Percentiles rank a stretch among this genome's conserved stretches.
phyloP scores from a whole-genome alignment of 768 basidiomycete species.

The Macrolepiota dolichaula region DNA sequence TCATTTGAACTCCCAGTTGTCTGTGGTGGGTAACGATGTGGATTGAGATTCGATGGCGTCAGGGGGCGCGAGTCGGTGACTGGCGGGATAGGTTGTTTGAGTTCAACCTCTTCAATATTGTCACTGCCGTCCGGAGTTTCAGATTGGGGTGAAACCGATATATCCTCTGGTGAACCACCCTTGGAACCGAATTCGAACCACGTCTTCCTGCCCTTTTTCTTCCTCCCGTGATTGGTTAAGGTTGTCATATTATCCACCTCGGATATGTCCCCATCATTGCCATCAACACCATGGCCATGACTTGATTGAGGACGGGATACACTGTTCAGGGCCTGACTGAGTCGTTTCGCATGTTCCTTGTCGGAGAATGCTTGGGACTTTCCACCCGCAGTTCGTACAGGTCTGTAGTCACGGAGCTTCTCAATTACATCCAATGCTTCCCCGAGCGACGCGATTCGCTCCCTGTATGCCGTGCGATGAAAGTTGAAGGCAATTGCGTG shows the following conservation, averaged over 20 bases:
- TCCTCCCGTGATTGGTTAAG: conserved; percentile 16
- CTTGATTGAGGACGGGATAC: conserved; percentile 17
- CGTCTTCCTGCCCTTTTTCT: conserved; percentile 13
- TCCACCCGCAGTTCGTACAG: conserved; percentile 30
- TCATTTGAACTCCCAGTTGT: background rate
- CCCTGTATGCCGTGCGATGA: conserved; percentile 73
- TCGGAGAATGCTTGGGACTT: conserved; percentile 32
- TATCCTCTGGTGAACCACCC: background rate
- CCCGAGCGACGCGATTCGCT: conserved; percentile 60
- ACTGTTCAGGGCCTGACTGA: conserved; percentile 27
- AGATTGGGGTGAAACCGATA: background rate
- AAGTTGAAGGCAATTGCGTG: conserved; percentile 72
- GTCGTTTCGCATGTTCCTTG: conserved; percentile 39
- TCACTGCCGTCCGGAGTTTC: background rate
- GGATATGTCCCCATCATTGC: conserved; percentile 16
- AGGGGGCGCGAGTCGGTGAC: conserved; percentile 10
- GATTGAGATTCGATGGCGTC: conserved; percentile 20
- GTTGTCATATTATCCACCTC: conserved; percentile 16
- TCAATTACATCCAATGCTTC: conserved; percentile 59
- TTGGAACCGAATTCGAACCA: conserved; percentile 4
- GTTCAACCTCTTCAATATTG: conserved; percentile 16
- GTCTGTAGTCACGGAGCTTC: conserved; percentile 62
- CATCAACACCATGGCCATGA: conserved; percentile 18
- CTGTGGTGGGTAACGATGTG: conserved; percentile 40
- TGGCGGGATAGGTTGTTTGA: conserved; percentile 1